Conservation (phyloP, 331 rosid genomes). For the Malus hybrid region DNA sequence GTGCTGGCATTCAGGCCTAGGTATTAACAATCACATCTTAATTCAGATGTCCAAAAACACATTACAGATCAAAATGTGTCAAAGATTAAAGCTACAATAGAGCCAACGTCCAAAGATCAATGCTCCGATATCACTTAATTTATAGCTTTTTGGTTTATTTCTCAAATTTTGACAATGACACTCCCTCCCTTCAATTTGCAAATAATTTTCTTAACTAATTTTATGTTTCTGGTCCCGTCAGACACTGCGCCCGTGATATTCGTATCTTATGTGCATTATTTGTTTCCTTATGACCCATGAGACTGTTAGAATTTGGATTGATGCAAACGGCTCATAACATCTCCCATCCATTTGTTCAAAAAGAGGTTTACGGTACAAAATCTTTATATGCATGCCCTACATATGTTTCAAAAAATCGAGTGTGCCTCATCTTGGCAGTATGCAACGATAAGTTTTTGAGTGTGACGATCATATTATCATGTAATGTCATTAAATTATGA, state of each 20-base stretch:
- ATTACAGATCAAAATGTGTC: no score
- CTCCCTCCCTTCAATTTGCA: background rate
- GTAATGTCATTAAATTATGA: no score
- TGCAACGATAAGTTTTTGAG: background rate
- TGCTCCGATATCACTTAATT: background rate
- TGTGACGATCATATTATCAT: no score
- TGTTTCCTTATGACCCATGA: background rate
- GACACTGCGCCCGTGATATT: background rate
- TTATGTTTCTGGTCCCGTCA: background rate
- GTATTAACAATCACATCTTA: no score
- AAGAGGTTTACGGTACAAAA: background rate
- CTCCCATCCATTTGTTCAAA: background rate
- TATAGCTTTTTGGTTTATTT: background rate
- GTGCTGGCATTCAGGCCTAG: accelerated
- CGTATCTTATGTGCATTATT: background rate
- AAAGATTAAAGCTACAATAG: no score
- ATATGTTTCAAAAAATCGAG: background rate
- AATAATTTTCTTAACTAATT: background rate
- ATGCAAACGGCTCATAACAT: background rate
- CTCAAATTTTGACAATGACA: background rate
- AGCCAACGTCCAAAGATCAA: background rate
- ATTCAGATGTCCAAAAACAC: no score
- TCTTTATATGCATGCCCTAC: background rate
- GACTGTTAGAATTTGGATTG: background rate
- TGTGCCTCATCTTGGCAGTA: background rate